Base-by-base conservation (phyloP, 2,329 filamentous ascomycete genomes). In the Trichoderma sp. region DNA sequence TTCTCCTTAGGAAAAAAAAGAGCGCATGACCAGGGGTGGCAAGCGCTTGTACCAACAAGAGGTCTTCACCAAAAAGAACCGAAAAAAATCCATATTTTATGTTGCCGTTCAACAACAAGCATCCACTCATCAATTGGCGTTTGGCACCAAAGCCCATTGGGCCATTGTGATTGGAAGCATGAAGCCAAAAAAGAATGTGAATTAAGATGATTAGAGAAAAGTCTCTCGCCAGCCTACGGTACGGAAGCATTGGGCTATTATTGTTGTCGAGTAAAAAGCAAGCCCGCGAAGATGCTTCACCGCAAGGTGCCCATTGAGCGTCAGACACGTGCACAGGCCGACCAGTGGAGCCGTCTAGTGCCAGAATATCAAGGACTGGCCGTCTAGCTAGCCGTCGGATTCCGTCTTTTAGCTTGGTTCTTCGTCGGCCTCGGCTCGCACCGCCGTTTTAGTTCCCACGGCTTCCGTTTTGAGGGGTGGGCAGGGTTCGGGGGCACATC, bases 351-450 rank as follows among this genome's bases (percentile, higher is more conserved):
- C 64, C 73, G 71, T 67, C 68, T 76, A 71, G 75, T 69, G 70
- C 58, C 36, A 61, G 36, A 58, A 36, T 53, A 53, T 68, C 62
- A 71, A 70, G 68, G 66, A 74, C 71, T 72, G 72, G 75, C 71
- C 43, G 43, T 58, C 68, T 74, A 77, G 76, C 75, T 75, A 76
- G 72, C 75, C 75, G 74, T 76, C 77, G 76, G 77, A 75, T 73
- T 75, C 76, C 73, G 75, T 59, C 30, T 75, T 75, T 78, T 78
- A 79, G 78, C 75, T 76, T 79, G 73, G 73, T 76, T 77, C 75
- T 71, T 77, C 76, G 77, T 78, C 79, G 78, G 77, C 77, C 75
- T 79, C 79, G 79, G 79, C 78, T 81, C 79, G 79, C 79, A 79
- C 78, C 79, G 79, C 78, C 77, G 78, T 76, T 77, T 77, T 76